Conservation (phyloP, 768 basidiomycete species). For the Psilocybe subaeruginosa region DNA sequence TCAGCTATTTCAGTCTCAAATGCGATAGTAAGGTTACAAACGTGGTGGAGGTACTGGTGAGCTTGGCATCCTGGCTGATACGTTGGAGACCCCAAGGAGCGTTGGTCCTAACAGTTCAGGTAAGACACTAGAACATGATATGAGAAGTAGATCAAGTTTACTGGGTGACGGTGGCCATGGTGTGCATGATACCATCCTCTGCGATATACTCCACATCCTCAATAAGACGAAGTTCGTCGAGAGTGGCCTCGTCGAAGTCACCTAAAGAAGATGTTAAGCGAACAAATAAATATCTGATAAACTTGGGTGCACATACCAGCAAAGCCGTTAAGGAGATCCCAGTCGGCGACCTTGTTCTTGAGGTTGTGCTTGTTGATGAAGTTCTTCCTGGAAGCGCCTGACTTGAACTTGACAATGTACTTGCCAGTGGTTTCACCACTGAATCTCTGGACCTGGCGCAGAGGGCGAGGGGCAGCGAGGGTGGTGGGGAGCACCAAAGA, state of each 20-base stretch:
- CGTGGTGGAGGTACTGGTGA: conserved; percentile 14
- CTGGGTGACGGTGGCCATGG: conserved; percentile 22
- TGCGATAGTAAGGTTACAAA: background rate
- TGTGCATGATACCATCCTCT: conserved; percentile 30
- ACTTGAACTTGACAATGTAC: conserved; percentile 27
- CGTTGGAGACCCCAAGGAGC: conserved; percentile 33
- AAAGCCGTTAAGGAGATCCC: conserved; percentile 26
- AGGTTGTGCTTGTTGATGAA: conserved; percentile 9
- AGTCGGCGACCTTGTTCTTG: conserved; percentile 11
- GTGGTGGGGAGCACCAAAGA: conserved; percentile 3
- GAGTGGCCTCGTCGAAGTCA: conserved; percentile 16
- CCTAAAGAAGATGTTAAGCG: conserved; percentile 7
- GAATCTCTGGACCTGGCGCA: conserved; percentile 3
- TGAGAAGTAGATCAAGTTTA: background rate
- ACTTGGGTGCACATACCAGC: conserved; percentile 15
- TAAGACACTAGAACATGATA: background rate
- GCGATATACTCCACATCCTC: conserved; percentile 26
- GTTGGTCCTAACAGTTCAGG: conserved; percentile 19
- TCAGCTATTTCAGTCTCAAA: background rate
- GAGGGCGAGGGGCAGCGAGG: conserved; percentile 1
- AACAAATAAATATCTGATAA: background rate
- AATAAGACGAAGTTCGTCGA: conserved; percentile 22
- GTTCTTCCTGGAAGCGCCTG: conserved; percentile 10
- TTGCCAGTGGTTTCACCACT: conserved; percentile 8
- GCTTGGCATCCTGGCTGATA: conserved; percentile 19